phyloP scores from a whole-genome alignment of 768 basidiomycete genomes.

The Suillus spraguei region DNA sequence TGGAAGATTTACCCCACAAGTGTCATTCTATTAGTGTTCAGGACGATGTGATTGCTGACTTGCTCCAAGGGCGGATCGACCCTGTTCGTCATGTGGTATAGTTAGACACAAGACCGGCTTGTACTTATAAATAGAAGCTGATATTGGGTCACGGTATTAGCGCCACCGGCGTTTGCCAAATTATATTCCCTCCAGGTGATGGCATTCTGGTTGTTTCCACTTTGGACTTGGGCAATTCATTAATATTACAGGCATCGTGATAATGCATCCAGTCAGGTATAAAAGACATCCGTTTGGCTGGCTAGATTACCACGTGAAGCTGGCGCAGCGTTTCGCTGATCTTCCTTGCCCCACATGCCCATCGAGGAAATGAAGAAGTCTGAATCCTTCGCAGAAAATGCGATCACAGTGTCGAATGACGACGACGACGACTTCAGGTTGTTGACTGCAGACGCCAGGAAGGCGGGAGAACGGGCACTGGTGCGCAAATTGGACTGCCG shows the following conservation, averaged over 20 bases:
- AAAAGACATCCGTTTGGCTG: background rate
- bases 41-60: background rate
- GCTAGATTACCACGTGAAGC: background rate
- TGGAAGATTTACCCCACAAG: background rate
- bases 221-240: background rate
- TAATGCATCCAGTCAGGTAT: slow-evolving; percentile 1
- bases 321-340: background rate
- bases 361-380: slow-evolving; percentile 14
- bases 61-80: background rate
- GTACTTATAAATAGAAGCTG: background rate
- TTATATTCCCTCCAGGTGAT: background rate
- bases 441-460: slow-evolving; percentile 16
- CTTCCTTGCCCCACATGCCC: slow-evolving; percentile 13
- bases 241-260: background rate
- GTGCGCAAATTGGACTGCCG: slow-evolving; percentile 31
- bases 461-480: slow-evolving; percentile 24
- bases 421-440: slow-evolving; percentile 16
- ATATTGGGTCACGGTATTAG: background rate
- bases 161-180: background rate
- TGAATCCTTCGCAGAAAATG: slow-evolving; percentile 15
- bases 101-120: background rate
- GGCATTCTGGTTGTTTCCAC: background rate
- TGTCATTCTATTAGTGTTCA: background rate
- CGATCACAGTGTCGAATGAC: background rate
- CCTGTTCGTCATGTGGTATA: background rate